Evolutionary conservation across 345 rosid genomes (phyloP).

Genomic region (Syzygium aromaticum): DNA sequence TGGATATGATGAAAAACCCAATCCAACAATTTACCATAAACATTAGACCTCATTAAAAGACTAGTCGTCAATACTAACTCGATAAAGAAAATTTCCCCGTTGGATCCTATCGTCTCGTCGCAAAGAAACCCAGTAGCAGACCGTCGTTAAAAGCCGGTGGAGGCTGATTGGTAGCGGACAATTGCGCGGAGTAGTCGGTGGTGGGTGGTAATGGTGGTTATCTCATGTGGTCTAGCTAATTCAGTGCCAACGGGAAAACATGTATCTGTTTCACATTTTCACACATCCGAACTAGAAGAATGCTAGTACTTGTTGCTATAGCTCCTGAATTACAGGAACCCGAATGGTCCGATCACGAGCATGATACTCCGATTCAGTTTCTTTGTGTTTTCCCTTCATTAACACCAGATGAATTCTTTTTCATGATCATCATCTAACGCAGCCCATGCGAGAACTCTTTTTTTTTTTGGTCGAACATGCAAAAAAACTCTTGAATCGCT

Average conservation of each 20-base stretch:
- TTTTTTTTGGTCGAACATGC: too few relatives aligned
- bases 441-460: neutral
- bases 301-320: neutral
- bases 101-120: neutral
- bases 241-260: neutral
- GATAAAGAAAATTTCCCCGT: neutral
- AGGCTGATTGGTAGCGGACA: neutral
- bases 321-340: neutral
- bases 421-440: neutral
- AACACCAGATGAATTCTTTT: neutral
- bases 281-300: neutral
- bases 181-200: neutral
- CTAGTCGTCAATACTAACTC: neutral
- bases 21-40: neutral
- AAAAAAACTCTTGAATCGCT: neutral
- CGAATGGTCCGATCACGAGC: neutral
- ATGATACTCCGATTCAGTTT: neutral
- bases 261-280: neutral
- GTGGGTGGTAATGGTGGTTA: neutral
- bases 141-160: neutral
- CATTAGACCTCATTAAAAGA: neutral
- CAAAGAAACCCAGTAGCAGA: neutral
- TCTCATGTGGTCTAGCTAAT: neutral
- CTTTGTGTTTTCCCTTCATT: neutral
- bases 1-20: neutral